phyloP scores from a whole-genome alignment of 345 rosid genomes.

The Mangifera indica region DNA sequence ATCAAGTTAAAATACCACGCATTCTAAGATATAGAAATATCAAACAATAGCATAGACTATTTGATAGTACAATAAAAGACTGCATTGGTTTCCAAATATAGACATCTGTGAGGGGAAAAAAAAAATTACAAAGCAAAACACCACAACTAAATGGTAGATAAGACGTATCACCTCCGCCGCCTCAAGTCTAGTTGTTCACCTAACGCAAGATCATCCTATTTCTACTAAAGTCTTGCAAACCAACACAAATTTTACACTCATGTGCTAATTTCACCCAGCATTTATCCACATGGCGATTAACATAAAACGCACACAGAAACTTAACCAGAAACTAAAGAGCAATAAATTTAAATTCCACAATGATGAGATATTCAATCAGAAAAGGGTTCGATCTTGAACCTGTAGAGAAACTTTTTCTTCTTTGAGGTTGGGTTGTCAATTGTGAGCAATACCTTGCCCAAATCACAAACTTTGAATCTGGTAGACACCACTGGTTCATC shows the following conservation, averaged over 20 bases:
- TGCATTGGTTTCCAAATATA: constrained; percentile 11
- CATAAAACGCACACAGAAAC: constrained; percentile 7
- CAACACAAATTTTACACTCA: constrained; percentile 21
- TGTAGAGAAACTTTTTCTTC: constrained; percentile 89
- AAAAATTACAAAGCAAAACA: constrained; percentile 23
- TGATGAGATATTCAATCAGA: constrained; percentile 35
- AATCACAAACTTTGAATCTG: constrained; percentile 66
- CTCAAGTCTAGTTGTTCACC: constrained; percentile 9
- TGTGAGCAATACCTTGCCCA: constrained; percentile 73
- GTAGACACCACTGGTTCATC: constrained; percentile 71
- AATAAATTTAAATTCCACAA: constrained; percentile 23
- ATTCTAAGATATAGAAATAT: constrained; percentile 3
- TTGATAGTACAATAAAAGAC: constrained; percentile 1
- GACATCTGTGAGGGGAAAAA: constrained; percentile 11
- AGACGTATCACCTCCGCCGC: constrained; percentile 1
- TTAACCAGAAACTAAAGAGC: constrained; percentile 15
- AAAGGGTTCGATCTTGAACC: constrained; percentile 73
- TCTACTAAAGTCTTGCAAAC: constrained; percentile 8
- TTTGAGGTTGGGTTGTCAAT: constrained; percentile 81
- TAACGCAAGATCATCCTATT: constrained; percentile 8
- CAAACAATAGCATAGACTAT: constrained; percentile 11
- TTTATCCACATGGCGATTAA: constrained; percentile 12
- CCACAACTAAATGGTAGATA: constrained; percentile 7
- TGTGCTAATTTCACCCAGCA: constrained; percentile 13
- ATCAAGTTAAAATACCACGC: not conserved